Percentiles rank a stretch among this genome's conserved stretches.
Evolutionary conservation across 2,329 filamentous ascomycete genomes (phyloP).

Genomic region (Tolypocladium tropicale): DNA sequence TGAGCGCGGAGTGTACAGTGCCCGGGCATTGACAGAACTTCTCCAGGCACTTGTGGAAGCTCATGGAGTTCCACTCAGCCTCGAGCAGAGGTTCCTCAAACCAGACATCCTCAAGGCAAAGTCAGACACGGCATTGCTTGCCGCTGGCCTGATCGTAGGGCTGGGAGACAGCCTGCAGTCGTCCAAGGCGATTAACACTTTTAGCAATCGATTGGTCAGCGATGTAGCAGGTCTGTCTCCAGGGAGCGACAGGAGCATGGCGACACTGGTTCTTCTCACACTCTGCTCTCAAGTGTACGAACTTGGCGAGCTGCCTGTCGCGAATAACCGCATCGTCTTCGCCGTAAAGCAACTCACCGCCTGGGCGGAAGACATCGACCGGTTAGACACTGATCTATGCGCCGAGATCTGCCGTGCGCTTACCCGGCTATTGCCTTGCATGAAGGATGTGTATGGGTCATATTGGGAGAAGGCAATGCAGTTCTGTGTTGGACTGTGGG

Average conservation of each 20-base stretch:
- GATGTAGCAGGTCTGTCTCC: constrained; percentile 43
- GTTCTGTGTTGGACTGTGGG: constrained; percentile 49
- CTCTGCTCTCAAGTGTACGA: constrained; percentile 42
- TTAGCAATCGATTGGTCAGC: constrained; percentile 51
- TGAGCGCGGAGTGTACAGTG: constrained; percentile 38
- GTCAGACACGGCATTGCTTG: constrained; percentile 34
- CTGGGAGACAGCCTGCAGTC: constrained; percentile 38
- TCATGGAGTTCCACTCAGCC: constrained; percentile 31
- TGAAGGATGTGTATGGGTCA: constrained; percentile 75
- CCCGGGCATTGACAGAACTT: constrained; percentile 40
- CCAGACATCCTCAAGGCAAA: constrained; percentile 36
- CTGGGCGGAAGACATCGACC: constrained; percentile 50
- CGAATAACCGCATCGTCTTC: constrained; percentile 66
- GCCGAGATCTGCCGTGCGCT: constrained; percentile 46
- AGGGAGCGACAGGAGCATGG: constrained; percentile 32
- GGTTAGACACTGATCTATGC: constrained; percentile 31
- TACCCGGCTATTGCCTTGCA: constrained; percentile 55
- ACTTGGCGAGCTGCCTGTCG: constrained; percentile 41
- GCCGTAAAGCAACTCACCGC: constrained; percentile 68
- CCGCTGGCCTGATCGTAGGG: constrained; percentile 39
- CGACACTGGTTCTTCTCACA: constrained; percentile 43
- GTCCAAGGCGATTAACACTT: constrained; percentile 38
- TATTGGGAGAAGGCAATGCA: constrained; percentile 67
- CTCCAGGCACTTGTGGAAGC: constrained; percentile 35
- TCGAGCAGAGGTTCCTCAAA: constrained; percentile 37